Base-by-base conservation (phyloP, 768 basidiomycete genomes). In the Galerina sulciceps region DNA sequence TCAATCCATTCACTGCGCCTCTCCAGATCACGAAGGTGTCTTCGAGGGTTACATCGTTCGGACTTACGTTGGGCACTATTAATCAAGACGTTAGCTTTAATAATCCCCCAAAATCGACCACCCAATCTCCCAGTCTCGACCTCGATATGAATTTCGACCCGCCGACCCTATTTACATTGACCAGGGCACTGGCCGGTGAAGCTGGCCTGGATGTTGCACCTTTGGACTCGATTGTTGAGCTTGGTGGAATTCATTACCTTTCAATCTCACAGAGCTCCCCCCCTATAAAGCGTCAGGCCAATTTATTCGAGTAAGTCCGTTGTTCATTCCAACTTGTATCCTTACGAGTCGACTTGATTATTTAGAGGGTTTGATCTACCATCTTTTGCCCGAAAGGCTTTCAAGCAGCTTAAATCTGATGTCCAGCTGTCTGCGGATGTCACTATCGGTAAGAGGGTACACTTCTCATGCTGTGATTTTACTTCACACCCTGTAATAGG, bases 61-160 rank as follows among this genome's bases (percentile, higher is more conserved):
- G 87, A 1, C 82, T 91, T 55, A 67, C 68, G 13, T 77, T 91
- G 35, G 90, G 90, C 0, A 80, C 77, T 18, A 91, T 92, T 60
- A 73, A 81, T 47, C 79, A 82, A 9, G 63, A 72, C 6, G 83
- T 74, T 6, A 75, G 79, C 60, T 89, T 91, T 66, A 69, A 68
- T 11, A 76, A 82, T 0, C 65, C 77, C 6, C 85, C 87, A 10
- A 84, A 85, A 59, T 71, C 78, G 4, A 82, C 78, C 3, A 86
- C 82, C 2, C 72, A 76, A 34, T 89, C 87, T 2, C 89, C 90
- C 8, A 67, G 67, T 6, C 73, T 91, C 57, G 73, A 85, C 57
- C 72, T 90, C 53, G 73, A 84, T 64, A 82, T 91, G 82, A 89
- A 90, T 67, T 80, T 86, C 61, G 85, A 90, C 61, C 88, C 88